Base-by-base conservation (phyloP, 495 filamentous ascomycete species). In the Talaromyces thailandensis region DNA sequence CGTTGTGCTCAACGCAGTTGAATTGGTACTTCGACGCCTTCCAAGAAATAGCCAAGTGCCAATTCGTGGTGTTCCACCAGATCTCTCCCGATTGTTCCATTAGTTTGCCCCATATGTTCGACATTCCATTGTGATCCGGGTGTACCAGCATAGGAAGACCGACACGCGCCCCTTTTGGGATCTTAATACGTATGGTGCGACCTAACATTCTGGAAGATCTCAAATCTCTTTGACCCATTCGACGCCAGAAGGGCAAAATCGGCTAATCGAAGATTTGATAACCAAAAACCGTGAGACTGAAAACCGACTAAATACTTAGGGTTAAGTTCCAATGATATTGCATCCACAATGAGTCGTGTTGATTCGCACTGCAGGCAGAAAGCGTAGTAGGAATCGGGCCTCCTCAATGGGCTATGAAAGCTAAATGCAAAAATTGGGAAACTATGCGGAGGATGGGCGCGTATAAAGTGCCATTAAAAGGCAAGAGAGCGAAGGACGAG, bases 91-190 rank as follows among this genome's bases (percentile, higher is more conserved):
- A 64, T 59, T 56, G 29, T 53, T 58, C 63, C 63, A 45, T 62
- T 53, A 55, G 64, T 55, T 66, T 66, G 64, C 65, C 62, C 69
- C 71, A 73, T 69, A 73, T 68, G 63, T 31, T 64, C 53, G 70
- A 70, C 69, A 70, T 76, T 73, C 73, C 37, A 40, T 68, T 58
- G 57, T 72, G 73, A 78, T 73, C 68, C 73, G 73, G 68, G 68
- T 67, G 64, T 59, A 58, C 65, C 78, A 79, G 78, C 78, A 75
- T 75, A 50, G 69, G 73, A 64, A 65, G 73, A 77, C 76, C 68
- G 78, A 80, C 78, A 76, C 75, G 70, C 68, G 66, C 66, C 65
- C 73, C 69, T 56, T 74, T 53, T 28, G 70, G 69, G 57, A 64
- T 70, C 56, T 65, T 70, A 66, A 62, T 63, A 72, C 69, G 70